These are phyloP conservation scores for Pascua sp. DNA, from an alignment of 1,284 basidiomycete genomes.

Conservation along the genomic window DNA sequence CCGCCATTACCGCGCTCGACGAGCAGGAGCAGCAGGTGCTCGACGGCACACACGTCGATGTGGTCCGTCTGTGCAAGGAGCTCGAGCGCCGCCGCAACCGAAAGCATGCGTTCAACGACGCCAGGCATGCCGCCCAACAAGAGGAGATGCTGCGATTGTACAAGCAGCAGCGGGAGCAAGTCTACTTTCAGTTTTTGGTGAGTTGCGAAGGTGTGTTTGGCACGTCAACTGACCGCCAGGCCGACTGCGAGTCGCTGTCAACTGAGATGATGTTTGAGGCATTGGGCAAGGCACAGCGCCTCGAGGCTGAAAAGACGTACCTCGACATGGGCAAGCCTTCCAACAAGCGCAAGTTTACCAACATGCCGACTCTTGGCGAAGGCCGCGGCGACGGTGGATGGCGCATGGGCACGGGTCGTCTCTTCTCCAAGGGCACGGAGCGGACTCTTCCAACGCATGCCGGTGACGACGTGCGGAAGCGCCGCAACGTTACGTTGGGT, in stretches of 20 bases:
- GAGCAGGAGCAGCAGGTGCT: conserved; percentile 28
- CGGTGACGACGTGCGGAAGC: conserved; percentile 16
- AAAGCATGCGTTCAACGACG: conserved; percentile 16
- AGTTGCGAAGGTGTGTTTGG: conserved; percentile 3
- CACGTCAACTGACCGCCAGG: conserved; percentile 13
- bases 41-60: conserved; percentile 25
- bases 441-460: conserved; percentile 14
- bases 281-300: conserved; percentile 19
- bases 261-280: conserved; percentile 22
- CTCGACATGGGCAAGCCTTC: conserved; percentile 19
- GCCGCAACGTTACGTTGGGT: conserved; percentile 15
- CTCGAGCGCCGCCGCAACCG: conserved; percentile 23
- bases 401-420: conserved; percentile 15
- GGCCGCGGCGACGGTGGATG: conserved; percentile 36
- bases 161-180: conserved; percentile 10
- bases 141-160: conserved; percentile 15
- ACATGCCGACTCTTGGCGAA: conserved; percentile 25
- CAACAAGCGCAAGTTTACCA: conserved; percentile 22
- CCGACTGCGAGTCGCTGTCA: conserved; percentile 22
- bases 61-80: conserved; percentile 30
- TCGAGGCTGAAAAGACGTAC: conserved; percentile 24
- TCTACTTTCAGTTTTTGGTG: conserved; percentile 21
- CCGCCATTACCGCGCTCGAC: conserved; percentile 32
- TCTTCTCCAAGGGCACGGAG: conserved; percentile 25
- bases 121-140: conserved; percentile 11